Evolutionary conservation across 371 early-diverging fungal species (phyloP), one percentile per base, ranked within the genome.

Genomic region (Scutellospora calospora): DNA sequence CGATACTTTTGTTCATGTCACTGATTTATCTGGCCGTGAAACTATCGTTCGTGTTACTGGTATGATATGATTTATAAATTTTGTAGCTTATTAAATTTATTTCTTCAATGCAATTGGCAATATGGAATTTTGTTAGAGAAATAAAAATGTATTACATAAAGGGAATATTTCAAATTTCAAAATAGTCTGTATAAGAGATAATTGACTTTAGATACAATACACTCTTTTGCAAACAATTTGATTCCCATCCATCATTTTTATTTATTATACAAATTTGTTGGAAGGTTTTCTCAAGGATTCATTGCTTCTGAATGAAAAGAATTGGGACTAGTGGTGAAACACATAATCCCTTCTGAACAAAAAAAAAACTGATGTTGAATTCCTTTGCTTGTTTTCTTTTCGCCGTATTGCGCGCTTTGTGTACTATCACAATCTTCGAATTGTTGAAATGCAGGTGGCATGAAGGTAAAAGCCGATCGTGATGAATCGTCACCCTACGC

Each of bases 401-500:
- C 75, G 11, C 35, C 29, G 5, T 76, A 5, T 81, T n/a, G 3
- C 81, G 18, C n/a, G 35, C 78, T 79, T 5, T 45, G 45, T n/a
- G n/a, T n/a, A n/a, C n/a, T 14, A 72, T 63, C 31, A 25, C 51
- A 18, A n/a, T 45, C 16, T 49, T 49, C 49, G 49, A 49, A 49
- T 49, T 49, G 27, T 41, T 33, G 2, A 25, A 66, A 18, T 20
- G 16, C 83, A 95, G 96, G 97, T 94, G 99, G 99, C 87, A 99
- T 99, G 99, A 99, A 98, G 93, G 99, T 99, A 86, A 99, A 99
- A 95, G 98, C 99, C 83, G 99, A 99, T 91, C 98, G 99, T 92
- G 99, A 99, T 90, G 99, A 99, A 89, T 97, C 99, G 69, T 99
- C 99, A 78, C 99, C 99, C 84, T 99, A 99, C 91, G 99, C 99